Evolutionary conservation across 306 rosid species (phyloP).

Genomic region (Vigna nakashimae): DNA sequence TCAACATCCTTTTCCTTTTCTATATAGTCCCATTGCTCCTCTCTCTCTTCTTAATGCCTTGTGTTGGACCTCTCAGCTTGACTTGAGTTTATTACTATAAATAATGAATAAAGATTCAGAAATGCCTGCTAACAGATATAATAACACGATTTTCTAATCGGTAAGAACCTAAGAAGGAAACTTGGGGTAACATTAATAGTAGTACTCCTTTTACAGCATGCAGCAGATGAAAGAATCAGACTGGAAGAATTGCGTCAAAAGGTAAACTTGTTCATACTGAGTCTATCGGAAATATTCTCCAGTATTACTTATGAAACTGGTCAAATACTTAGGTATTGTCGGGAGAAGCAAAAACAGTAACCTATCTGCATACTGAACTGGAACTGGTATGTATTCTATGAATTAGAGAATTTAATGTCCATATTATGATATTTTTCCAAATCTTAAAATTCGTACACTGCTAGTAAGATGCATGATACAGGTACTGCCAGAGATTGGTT

Average conservation of each 20-base stretch:
- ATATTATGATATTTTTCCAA: conserved; percentile 29
- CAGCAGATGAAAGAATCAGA: conserved; percentile 95
- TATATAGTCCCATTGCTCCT: background rate
- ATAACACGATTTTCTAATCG: background rate
- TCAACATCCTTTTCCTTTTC: conserved; percentile 7
- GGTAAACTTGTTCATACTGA: conserved; percentile 56
- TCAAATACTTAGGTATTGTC: conserved; percentile 67
- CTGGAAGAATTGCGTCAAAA: conserved; percentile 88
- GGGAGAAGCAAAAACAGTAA: conserved; percentile 76
- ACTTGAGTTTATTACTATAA: conserved; percentile 5
- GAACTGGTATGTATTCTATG: conserved; percentile 72
- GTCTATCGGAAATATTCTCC: conserved; percentile 34
- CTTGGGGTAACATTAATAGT: conserved; percentile 39
- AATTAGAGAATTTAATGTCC: conserved; percentile 38
- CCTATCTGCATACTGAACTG: conserved; percentile 76
- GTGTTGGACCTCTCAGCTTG: conserved; percentile 12
- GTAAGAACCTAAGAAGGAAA: conserved; percentile 12
- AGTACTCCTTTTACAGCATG: conserved; percentile 67
- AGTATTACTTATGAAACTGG: conserved; percentile 38
- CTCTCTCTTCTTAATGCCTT: background rate
- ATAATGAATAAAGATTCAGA: background rate
- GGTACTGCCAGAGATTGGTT: conserved; percentile 86
- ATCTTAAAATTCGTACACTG: conserved; percentile 41
- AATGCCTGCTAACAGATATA: background rate
- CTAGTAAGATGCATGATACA: conserved; percentile 47